Conservation (phyloP, 2,329 filamentous ascomycete species). For the Chrysosporium queenslandicum region DNA sequence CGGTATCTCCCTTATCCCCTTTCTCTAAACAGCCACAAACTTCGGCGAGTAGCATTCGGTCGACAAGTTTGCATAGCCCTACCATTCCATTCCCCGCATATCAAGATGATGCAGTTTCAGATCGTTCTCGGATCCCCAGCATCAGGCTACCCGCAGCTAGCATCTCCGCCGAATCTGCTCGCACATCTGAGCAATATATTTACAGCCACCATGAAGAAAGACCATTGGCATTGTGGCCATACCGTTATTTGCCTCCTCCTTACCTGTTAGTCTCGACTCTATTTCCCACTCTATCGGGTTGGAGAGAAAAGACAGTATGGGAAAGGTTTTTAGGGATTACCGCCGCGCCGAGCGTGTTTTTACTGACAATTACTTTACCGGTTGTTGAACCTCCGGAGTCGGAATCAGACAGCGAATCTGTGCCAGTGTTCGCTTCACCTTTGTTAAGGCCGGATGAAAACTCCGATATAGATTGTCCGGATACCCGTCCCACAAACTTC, state of each 20-base stretch:
- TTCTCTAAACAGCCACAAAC: neutral
- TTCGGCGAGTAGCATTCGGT: constrained; percentile 1
- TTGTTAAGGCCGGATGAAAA: constrained; percentile 30
- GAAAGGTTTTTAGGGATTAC: constrained; percentile 72
- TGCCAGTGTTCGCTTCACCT: neutral
- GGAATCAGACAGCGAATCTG: constrained; percentile 31
- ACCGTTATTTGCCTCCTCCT: constrained; percentile 60
- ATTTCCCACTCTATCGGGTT: constrained; percentile 77
- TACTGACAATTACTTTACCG: constrained; percentile 81
- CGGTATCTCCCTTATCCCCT: constrained; percentile 26
- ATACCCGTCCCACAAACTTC: neutral
- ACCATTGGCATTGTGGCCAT: constrained; percentile 69
- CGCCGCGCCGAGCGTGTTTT: constrained; percentile 79
- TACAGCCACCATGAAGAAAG: constrained; percentile 28
- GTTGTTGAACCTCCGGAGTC: constrained; percentile 64
- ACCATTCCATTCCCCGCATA: constrained; percentile 59
- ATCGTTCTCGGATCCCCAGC: constrained; percentile 44
- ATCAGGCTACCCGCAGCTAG: constrained; percentile 47
- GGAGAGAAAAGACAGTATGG: constrained; percentile 72
- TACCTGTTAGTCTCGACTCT: constrained; percentile 61
- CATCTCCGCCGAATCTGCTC: constrained; percentile 41
- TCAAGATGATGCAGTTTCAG: constrained; percentile 43
- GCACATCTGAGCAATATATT: constrained; percentile 33
- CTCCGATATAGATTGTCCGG: constrained; percentile 17
- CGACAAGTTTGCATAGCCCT: constrained; percentile 26